Percentiles rank a stretch among this genome's conserved stretches.
Evolutionary conservation across 768 basidiomycete species (phyloP).

Genomic region (Kwoniella europaea): DNA sequence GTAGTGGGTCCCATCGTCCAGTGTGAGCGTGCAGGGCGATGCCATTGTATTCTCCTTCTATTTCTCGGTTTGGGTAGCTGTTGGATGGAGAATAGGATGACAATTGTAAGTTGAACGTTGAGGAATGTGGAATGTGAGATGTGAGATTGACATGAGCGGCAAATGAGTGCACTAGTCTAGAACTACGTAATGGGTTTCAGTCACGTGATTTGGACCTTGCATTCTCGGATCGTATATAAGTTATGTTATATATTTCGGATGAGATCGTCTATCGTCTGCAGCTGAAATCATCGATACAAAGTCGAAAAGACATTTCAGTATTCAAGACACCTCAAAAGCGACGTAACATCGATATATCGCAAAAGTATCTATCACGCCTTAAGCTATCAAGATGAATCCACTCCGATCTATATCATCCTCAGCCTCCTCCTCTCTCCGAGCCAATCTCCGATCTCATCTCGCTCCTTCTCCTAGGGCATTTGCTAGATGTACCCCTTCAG

Average conservation of each 20-base stretch:
- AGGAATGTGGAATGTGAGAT: background rate
- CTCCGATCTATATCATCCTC: conserved; percentile 1
- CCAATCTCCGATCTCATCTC: background rate
- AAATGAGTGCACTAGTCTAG: background rate
- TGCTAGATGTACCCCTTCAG: background rate
- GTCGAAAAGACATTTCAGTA: no score
- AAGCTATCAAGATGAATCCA: conserved; percentile 13
- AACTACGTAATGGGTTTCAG: background rate
- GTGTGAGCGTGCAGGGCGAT: conserved; percentile 50
- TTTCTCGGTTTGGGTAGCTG: background rate
- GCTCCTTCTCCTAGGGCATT: background rate
- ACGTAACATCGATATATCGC: no score
- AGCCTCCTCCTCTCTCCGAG: conserved; percentile 20
- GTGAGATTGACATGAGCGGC: background rate
- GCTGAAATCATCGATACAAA: no score
- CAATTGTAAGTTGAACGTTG: background rate
- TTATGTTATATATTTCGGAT: background rate
- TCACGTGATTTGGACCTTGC: background rate
- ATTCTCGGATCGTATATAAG: background rate
- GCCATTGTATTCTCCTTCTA: conserved; percentile 9
- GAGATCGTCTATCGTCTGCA: background rate
- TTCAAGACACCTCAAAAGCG: no score
- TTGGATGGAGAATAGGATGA: background rate
- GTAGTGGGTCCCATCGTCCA: conserved; percentile 54
- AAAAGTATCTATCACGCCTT: background rate